A percentile compares a stretch with the other conserved stretches of the same genome.
Conservation (phyloP, 2,329 filamentous ascomycete genomes). For the Pleoardoris graminearum region DNA sequence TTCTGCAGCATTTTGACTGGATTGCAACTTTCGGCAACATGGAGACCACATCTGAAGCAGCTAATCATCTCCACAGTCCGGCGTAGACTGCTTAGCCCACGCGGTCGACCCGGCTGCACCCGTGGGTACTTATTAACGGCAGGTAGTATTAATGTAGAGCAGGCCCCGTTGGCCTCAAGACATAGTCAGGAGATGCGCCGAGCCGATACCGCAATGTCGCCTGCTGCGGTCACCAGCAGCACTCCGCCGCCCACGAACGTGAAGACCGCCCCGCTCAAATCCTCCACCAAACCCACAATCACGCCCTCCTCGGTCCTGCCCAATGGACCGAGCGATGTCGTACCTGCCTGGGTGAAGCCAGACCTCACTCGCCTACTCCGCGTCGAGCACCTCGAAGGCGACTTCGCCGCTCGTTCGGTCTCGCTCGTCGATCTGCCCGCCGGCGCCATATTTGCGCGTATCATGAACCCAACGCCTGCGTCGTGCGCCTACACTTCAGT, state of each 20-base stretch:
- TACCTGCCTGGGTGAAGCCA: constrained; percentile 43
- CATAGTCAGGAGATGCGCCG: background rate
- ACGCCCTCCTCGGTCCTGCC: constrained; percentile 21
- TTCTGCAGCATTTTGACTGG: background rate
- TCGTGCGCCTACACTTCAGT: constrained; percentile 57
- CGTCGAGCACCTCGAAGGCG: constrained; percentile 45
- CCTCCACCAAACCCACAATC: constrained; percentile 24
- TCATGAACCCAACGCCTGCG: constrained; percentile 52
- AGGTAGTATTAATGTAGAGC: constrained; percentile 5
- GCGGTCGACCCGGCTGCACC: background rate
- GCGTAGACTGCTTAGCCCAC: background rate
- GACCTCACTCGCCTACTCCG: constrained; percentile 45
- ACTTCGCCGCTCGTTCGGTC: constrained; percentile 50
- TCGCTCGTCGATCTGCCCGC: constrained; percentile 56
- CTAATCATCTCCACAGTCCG: constrained; percentile 7
- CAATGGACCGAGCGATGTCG: constrained; percentile 11
- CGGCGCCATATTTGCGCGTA: constrained; percentile 54
- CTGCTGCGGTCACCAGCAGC: constrained; percentile 29
- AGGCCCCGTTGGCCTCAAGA: background rate
- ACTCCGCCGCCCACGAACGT: constrained; percentile 23
- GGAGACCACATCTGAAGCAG: constrained; percentile 6
- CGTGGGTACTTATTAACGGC: background rate
- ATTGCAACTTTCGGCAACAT: constrained; percentile 7
- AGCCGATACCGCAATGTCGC: constrained; percentile 27
- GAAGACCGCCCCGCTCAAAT: constrained; percentile 18